phyloP scores from a whole-genome alignment of 2,329 filamentous ascomycete genomes.

The Endothia cerciana region DNA sequence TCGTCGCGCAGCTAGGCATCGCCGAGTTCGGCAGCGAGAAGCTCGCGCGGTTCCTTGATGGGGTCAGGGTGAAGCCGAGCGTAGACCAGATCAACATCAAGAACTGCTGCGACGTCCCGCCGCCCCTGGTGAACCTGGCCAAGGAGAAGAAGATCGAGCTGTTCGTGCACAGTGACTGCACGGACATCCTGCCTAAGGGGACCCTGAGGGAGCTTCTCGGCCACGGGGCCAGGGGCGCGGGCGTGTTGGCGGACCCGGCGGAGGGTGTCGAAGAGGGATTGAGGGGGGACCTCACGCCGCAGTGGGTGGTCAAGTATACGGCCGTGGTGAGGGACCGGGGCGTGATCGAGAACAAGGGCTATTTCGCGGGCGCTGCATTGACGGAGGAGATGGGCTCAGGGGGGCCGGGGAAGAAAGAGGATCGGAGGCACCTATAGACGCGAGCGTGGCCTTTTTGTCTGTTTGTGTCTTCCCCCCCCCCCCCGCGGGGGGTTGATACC shows the following conservation, averaged over 20 bases:
- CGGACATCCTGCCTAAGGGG: constrained; percentile 83
- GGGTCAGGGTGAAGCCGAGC: constrained; percentile 71
- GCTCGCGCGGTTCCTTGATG: constrained; percentile 74
- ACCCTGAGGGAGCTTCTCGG: constrained; percentile 85
- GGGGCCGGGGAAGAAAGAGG: background rate
- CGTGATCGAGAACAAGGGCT: constrained; percentile 98
- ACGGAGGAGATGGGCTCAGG: constrained; percentile 38
- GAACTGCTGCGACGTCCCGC: constrained; percentile 95
- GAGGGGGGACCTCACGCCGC: constrained; percentile 77
- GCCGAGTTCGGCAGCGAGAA: constrained; percentile 90
- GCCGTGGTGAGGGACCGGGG: constrained; percentile 92
- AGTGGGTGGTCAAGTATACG: constrained; percentile 98
- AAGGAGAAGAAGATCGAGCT: constrained; percentile 83
- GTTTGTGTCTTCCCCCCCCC: background rate
- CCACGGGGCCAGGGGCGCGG: constrained; percentile 70
- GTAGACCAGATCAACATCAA: constrained; percentile 97
- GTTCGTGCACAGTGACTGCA: constrained; percentile 92
- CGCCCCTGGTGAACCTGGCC: constrained; percentile 82
- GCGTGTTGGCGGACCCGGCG: constrained; percentile 68
- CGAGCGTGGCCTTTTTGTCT: background rate
- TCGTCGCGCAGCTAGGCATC: constrained; percentile 77
- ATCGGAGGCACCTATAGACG: background rate
- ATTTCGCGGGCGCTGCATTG: constrained; percentile 85
- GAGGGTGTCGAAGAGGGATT: constrained; percentile 56
- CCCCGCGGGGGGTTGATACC: too few species aligned